Conservation (phyloP, 1,139 yeast genomes). For the Groenewaldozyma sp. region DNA sequence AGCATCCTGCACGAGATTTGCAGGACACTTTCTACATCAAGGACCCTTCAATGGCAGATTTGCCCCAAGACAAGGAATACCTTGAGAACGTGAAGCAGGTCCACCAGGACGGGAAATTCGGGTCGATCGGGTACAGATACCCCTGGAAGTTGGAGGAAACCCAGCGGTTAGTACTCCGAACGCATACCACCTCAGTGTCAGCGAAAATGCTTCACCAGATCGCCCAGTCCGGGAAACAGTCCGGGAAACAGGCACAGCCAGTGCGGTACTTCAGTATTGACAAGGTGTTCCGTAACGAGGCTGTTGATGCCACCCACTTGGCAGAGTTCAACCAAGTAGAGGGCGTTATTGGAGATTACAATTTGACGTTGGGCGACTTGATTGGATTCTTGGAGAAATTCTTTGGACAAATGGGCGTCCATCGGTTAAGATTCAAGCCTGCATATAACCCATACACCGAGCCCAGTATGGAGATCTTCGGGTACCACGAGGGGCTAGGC, state of each 20-base stretch:
- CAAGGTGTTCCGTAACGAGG: constrained; percentile 98
- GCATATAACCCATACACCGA: constrained; percentile 99
- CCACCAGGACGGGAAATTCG: constrained; percentile 85
- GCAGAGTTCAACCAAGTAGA: constrained; percentile 99
- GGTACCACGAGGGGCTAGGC: constrained; percentile 88
- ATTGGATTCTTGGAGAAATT: constrained; percentile 98
- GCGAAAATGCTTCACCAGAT: constrained; percentile 78
- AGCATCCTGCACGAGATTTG: constrained; percentile 98
- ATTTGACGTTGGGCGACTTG: constrained; percentile 88
- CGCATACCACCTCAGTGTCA: constrained; percentile 95
- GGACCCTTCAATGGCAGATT: constrained; percentile 74
- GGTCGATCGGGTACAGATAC: constrained; percentile 95
- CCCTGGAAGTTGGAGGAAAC: constrained; percentile 94
- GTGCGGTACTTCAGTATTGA: constrained; percentile 91
- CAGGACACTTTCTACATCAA: constrained; percentile 97
- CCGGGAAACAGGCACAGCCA: constrained; percentile 81
- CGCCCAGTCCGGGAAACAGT: too few relatives aligned
- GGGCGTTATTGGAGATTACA: constrained; percentile 97
- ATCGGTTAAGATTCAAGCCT: constrained; percentile 91
- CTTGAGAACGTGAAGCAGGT: constrained; percentile 72
- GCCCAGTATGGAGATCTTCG: constrained; percentile 95
- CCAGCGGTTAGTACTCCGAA: constrained; percentile 83
- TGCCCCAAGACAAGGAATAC: constrained; percentile 72
- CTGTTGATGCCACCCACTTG: constrained; percentile 99
- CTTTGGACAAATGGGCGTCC: constrained; percentile 96